Evolutionary conservation across 1,284 basidiomycete species (phyloP), one percentile per base, ranked within the genome.

Genomic region (Moesziomyces antarcticus): DNA sequence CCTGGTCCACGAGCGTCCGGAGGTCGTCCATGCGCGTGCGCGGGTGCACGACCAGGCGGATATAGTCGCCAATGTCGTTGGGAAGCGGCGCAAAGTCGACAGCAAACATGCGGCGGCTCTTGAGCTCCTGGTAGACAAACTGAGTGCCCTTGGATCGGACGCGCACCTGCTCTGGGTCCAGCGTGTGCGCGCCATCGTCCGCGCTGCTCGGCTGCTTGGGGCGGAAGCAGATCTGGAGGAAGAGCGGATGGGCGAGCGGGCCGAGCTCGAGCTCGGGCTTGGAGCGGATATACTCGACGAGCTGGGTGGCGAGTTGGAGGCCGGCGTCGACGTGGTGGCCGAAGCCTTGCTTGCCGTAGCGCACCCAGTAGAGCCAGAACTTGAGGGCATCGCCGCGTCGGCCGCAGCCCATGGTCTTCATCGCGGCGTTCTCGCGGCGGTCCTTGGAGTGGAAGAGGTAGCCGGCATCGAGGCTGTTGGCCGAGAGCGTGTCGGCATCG

Each of bases 341-440:
- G 27, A 85, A 71, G 3, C 83, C 84, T 0, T 51, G 48, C 14
- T 77, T 73, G 40, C 85, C 85, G 55, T 83, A 82, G 20, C 82
- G 80, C n/a, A 78, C 60, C 85, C 85, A 85, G 24, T 82, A 78
- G 18, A 85, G 75, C 79, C 83, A 85, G 44, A 86, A 68, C 61
- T 86, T 86, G 56, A 86, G 73, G 1, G 84, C 82, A 50, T 86
- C 85, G 11, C 84, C 84, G 7, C 80, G 71, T 5, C 85, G 72
- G 0, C 85, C 85, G 53, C 85, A 86, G 16, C 70, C 80, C 73
- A 73, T 84, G 56, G 75, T 83, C 75, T 79, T 82, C 70, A 71
- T 63, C 18, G 78, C 73, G n/a, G 68, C 58, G 45, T 77, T 72
- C 22, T 67, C 72, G 27, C 71, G 59, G 2, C 56, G 43, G 50